Base-by-base conservation (phyloP, 192 early-diverging fungal genomes). In the Podila minutissima region DNA sequence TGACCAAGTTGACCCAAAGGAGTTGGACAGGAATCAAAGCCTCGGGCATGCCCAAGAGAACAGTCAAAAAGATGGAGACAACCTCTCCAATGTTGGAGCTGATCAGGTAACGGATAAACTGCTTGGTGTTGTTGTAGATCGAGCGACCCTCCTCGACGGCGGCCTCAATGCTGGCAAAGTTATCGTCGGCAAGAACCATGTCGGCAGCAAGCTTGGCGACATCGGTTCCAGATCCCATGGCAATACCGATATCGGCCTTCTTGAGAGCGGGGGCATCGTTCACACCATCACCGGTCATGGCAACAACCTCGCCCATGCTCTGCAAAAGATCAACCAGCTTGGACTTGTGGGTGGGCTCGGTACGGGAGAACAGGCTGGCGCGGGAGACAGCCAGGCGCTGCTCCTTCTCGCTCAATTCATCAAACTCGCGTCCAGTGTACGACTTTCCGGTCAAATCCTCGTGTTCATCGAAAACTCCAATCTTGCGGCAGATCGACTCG, bases 91-190 rank as follows among this genome's bases (percentile, higher is more conserved):
- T 98, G 88, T 99, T 99, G 61, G 95, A 96, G 59, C 93, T 95
- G 70, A 99, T 98, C 69, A 99, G 86, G 82, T 99, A 99, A 33
- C 97, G 94, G 84, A 99, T 98, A 60, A 99, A 99, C 87, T 99
- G 97, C 90, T 98, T 99, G 35, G 97, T 99, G 87, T 99, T 99
- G 85, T 95, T 95, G 91, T 98, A 99, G 82, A 99, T 99, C 62
- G 90, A 89, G 50, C 98, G 93, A 62, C 98, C 98, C 85, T 99
- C 97, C 72, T 97, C 95, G 12, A 99, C 97, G 15, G 98, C 98
- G 71, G 91, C 91, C 72, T 97, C 96, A 60, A 99, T 99, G 37
- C 97, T 98, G 31, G 96, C 92, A 91, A 99, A 99, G 92, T 99
- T 99, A 86, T 99, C 95, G 85, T 99, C 97, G 8, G 96, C 94